A percentile compares a stretch with the other conserved stretches of the same genome.
Conservation (phyloP, 768 basidiomycete genomes). For the Russula olivacea region DNA sequence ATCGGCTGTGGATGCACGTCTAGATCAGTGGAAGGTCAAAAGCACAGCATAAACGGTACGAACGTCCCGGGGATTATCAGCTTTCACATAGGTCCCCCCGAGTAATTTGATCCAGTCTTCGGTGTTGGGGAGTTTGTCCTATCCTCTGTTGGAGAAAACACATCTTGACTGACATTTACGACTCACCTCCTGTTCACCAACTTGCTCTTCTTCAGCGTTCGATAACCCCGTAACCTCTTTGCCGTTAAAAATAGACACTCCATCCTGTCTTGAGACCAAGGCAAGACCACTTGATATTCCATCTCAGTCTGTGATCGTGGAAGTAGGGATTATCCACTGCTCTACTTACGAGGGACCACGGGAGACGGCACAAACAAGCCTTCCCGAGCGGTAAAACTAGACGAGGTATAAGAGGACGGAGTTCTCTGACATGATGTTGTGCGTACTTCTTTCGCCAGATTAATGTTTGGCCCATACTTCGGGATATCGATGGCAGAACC, state of each 20-base stretch:
- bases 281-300: conserved; percentile 46
- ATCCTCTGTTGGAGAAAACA: background rate
- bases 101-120: conserved; percentile 58
- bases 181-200: conserved; percentile 41
- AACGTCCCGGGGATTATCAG: conserved; percentile 50
- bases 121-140: conserved; percentile 65
- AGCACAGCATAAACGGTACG: conserved; percentile 29
- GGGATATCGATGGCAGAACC: conserved; percentile 72
- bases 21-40: background rate
- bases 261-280: conserved; percentile 39
- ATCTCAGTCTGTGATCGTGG: background rate
- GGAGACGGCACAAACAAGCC: conserved; percentile 68
- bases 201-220: conserved; percentile 57
- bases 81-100: conserved; percentile 63
- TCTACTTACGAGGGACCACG: conserved; percentile 65
- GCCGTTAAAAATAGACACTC: conserved; percentile 56
- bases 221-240: conserved; percentile 61
- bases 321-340: background rate
- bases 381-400: conserved; percentile 63
- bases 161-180: background rate
- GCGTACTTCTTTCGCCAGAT: conserved; percentile 49
- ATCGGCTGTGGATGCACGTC: conserved; percentile 30
- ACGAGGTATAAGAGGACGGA: background rate
- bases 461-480: conserved; percentile 47
- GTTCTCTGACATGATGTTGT: background rate